Base-by-base conservation (phyloP, 192 early-diverging fungal genomes). In the Coemansia sp. region DNA sequence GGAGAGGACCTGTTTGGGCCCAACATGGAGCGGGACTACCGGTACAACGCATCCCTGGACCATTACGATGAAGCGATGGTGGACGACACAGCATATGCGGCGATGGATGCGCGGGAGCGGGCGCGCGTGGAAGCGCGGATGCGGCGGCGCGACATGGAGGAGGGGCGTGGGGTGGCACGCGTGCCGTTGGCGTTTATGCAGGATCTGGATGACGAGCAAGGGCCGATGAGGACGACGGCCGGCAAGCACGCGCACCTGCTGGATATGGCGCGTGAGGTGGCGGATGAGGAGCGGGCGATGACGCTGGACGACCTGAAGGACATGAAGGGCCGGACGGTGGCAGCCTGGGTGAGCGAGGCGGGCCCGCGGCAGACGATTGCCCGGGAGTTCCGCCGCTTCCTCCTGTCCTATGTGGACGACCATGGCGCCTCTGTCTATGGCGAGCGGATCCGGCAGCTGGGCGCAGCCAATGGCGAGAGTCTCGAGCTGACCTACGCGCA, bases 1-100 rank as follows among this genome's bases (percentile, higher is more conserved):
- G 96, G 94, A 12, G 92, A 94, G 63, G 93, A 98, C 77, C 79
- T 98, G 61, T 94, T 93, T 80, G 91, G 87, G 11, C 85, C 86
- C 16, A 82, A 83, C 44, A 84, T 96, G 81, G 90, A 92, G 55
- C 81, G 80, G 31, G 96, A 98, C 69, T 98, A 98, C 69, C 72
- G 59, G 13, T 74, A 82, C 46, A 92, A 94, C 65, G 76, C 57
- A 37, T 33, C 55, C 5, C 66, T 87, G 30, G 96, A 98, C 73
- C 41, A 55, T 2, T 96, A 97, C 60, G 94, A 98, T 45, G 67
- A 61, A n/a, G 80, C 81, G 5, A 83, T 89, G 56, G 77, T 91
- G n/a, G 94, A 98, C 65, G 88, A 94, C 43, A 85, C 87, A 10
- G 81, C 83, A 0, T 92, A 88, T 68, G 88, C 78, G 2, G 55